phyloP scores from a whole-genome alignment of 805 yeast genomes.

The Maudiozyma bulderi region DNA sequence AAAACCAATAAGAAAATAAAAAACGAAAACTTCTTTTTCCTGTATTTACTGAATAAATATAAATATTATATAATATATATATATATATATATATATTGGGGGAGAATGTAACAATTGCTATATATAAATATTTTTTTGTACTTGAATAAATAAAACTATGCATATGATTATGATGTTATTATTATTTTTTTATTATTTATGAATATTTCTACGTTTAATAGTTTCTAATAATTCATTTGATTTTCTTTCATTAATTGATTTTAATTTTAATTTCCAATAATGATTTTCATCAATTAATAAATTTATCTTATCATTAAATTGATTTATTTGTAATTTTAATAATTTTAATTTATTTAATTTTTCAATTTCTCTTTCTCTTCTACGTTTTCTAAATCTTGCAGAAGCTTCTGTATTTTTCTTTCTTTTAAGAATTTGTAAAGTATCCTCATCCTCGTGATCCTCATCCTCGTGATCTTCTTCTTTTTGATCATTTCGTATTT shows the following conservation, averaged over 20 bases:
- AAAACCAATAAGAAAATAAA: not conserved
- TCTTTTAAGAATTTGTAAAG: slow-evolving; percentile 37
- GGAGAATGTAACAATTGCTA: not conserved
- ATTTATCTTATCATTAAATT: slow-evolving; percentile 17
- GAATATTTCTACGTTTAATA: slow-evolving; percentile 11
- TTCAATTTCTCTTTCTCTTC: slow-evolving; percentile 20
- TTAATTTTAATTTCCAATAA: slow-evolving; percentile 23
- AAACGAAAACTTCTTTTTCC: too few species aligned
- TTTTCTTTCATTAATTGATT: slow-evolving; percentile 21
- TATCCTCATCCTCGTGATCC: slow-evolving; percentile 1
- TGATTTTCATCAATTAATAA: slow-evolving; percentile 20
- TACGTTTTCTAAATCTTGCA: slow-evolving; percentile 72
- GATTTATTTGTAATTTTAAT: slow-evolving; percentile 14
- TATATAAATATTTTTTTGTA: too few species aligned
- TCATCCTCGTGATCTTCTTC: slow-evolving; percentile 17
- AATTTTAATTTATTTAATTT: slow-evolving; percentile 14
- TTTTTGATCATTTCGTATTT: not conserved
- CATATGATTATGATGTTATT: not conserved
- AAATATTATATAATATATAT: too few species aligned
- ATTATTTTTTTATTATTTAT: not conserved
- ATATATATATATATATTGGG: too few species aligned
- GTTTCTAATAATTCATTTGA: slow-evolving; percentile 19
- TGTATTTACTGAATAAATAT: too few species aligned
- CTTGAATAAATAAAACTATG: too few species aligned
- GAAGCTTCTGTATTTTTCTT: slow-evolving; percentile 89